Evolutionary conservation across 306 rosid species (phyloP).

Genomic region (Dryas octopetala): DNA sequence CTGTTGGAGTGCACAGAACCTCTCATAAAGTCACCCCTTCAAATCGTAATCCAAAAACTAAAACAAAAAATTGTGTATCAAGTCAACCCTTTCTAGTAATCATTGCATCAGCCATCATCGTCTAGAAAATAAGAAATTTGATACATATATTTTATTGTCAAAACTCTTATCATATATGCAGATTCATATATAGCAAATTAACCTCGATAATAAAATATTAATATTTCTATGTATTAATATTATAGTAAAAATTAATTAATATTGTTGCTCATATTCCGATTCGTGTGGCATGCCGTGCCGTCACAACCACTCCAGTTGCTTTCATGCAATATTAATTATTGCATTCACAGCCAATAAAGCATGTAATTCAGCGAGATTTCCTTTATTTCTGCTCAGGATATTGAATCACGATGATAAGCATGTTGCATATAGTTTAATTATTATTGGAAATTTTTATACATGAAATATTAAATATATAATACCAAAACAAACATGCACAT

Average conservation of each 20-base stretch:
- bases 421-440: neutral
- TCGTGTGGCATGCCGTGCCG: conserved; percentile 68
- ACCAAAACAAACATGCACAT: neutral
- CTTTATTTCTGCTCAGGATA: conserved; percentile 18
- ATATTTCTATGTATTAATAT: neutral
- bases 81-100: conserved; percentile 49
- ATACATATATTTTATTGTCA: neutral
- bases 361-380: conserved; percentile 29
- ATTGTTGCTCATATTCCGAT: conserved; percentile 35
- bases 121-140: neutral
- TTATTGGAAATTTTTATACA: neutral
- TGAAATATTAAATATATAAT: neutral
- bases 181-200: conserved; percentile 14
- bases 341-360: neutral
- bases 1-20: too few species aligned
- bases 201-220: conserved; percentile 33
- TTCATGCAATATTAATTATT: neutral
- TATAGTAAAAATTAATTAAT: neutral
- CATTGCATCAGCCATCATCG: neutral
- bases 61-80: neutral
- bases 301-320: conserved; percentile 46
- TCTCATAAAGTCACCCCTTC: neutral
- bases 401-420: conserved; percentile 7
- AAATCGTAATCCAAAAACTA: neutral
- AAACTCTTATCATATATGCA: conserved; percentile 9